phyloP scores from a whole-genome alignment of 1,284 basidiomycete species.

The Ustilago nuda region DNA sequence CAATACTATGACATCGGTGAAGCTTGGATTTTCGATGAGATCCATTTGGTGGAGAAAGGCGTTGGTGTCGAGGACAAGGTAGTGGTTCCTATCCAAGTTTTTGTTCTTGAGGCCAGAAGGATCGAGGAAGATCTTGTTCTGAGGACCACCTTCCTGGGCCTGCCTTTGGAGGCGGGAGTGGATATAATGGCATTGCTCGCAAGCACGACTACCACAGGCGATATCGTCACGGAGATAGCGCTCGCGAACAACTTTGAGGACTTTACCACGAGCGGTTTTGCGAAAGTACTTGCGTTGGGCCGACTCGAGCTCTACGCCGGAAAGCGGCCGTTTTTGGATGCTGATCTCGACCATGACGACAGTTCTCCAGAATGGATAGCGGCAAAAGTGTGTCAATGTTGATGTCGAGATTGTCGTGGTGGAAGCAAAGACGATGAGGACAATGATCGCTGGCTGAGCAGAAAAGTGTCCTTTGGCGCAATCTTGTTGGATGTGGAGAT shows the following conservation, averaged over 20 bases:
- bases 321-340: slow-evolving; percentile 64
- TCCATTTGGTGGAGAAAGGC: slow-evolving; percentile 83
- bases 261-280: slow-evolving; percentile 93
- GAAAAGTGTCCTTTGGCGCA: slow-evolving; percentile 2
- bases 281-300: slow-evolving; percentile 65
- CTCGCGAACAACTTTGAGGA: slow-evolving; percentile 94
- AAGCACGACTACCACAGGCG: slow-evolving; percentile 84
- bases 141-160: slow-evolving; percentile 71
- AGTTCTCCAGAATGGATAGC: no score
- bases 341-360: slow-evolving; percentile 55
- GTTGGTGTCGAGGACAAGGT: slow-evolving; percentile 93
- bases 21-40: slow-evolving; percentile 59
- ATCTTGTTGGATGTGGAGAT: slow-evolving; percentile 10
- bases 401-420: not conserved
- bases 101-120: slow-evolving; percentile 47
- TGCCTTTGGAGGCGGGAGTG: slow-evolving; percentile 48
- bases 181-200: slow-evolving; percentile 70
- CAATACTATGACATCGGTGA: slow-evolving; percentile 76
- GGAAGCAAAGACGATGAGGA: not conserved
- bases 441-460: slow-evolving; percentile 8
- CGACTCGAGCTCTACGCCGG: slow-evolving; percentile 48
- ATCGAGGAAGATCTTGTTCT: slow-evolving; percentile 71
- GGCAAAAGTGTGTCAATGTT: not conserved
- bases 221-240: slow-evolving; percentile 93
- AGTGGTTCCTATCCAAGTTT: slow-evolving; percentile 73